phyloP scores from a whole-genome alignment of 2,329 filamentous ascomycete species.

The Golovinomyces cichoracearum region DNA sequence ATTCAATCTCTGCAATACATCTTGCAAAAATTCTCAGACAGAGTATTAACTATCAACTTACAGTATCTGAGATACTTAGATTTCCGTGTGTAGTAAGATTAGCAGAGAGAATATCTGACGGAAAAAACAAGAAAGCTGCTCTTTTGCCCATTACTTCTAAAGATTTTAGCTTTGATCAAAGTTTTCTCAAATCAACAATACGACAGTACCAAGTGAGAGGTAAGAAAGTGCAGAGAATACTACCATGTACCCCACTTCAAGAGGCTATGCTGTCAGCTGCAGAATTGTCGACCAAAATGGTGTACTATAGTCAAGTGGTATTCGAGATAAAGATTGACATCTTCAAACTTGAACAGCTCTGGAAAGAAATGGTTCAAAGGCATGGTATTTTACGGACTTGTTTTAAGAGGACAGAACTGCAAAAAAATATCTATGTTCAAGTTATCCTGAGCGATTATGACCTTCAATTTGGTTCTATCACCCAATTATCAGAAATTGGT shows the following conservation, averaged over 20 bases:
- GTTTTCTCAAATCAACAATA: constrained; percentile 6
- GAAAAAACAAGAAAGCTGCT: not conserved
- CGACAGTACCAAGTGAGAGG: constrained; percentile 6
- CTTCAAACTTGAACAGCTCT: constrained; percentile 27
- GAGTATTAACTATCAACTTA: constrained; percentile 22
- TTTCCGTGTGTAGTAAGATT: constrained; percentile 40
- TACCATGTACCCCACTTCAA: constrained; percentile 70
- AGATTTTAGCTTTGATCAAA: constrained; percentile 9
- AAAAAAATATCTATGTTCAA: constrained; percentile 41
- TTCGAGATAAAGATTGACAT: constrained; percentile 31
- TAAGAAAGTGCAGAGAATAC: constrained; percentile 24
- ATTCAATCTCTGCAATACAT: constrained; percentile 58
- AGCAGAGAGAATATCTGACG: constrained; percentile 15
- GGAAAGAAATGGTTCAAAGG: constrained; percentile 33
- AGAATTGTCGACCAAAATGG: constrained; percentile 18
- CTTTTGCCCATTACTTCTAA: not conserved
- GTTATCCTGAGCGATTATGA: constrained; percentile 30
- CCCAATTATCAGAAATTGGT: not conserved
- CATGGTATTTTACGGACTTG: constrained; percentile 58
- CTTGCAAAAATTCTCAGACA: constrained; percentile 32
- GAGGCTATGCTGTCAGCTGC: constrained; percentile 56
- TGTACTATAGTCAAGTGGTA: constrained; percentile 49
- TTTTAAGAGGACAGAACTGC: constrained; percentile 39
- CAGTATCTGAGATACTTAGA: constrained; percentile 44
- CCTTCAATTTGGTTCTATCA: constrained; percentile 6